Conservation (phyloP, 768 basidiomycete genomes). For the Omphalotus guepiniiformis region DNA sequence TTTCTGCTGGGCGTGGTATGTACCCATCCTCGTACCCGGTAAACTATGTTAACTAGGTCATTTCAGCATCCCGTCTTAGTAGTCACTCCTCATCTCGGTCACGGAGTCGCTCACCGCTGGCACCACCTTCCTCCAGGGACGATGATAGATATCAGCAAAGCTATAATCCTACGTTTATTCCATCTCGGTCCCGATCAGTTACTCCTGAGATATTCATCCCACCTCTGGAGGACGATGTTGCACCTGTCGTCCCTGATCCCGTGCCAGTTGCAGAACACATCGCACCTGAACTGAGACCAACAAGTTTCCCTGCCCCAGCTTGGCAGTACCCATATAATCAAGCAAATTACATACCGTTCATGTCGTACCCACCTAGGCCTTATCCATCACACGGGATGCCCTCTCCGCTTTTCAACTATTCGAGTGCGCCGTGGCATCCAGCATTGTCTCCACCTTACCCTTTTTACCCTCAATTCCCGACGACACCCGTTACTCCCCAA, state of each 20-base stretch:
- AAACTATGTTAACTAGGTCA: no score
- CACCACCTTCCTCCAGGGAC: no score
- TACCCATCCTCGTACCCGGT: no score
- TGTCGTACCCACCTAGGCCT: conserved; percentile 3
- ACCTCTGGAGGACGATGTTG: background rate
- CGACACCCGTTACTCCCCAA: background rate
- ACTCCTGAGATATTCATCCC: conserved; percentile 7
- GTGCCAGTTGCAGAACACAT: background rate
- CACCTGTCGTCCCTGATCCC: conserved; percentile 1
- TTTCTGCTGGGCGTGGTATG: no score
- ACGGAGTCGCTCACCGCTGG: no score
- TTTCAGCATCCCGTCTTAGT: no score
- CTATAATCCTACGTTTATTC: background rate
- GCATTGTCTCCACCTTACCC: no score
- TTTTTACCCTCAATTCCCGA: conserved; percentile 1
- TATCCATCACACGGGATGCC: background rate
- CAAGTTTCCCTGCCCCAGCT: background rate
- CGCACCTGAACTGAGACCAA: no score
- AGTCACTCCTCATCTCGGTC: no score
- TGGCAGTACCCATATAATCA: background rate
- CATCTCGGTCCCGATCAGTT: background rate
- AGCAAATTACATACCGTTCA: conserved; percentile 1
- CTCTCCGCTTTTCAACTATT: no score
- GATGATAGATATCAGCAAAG: no score
- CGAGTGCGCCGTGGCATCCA: no score